These are phyloP conservation scores for Shiraia bambusicola DNA, from an alignment of 2,329 filamentous ascomycete genomes.

Conservation along the genomic window DNA sequence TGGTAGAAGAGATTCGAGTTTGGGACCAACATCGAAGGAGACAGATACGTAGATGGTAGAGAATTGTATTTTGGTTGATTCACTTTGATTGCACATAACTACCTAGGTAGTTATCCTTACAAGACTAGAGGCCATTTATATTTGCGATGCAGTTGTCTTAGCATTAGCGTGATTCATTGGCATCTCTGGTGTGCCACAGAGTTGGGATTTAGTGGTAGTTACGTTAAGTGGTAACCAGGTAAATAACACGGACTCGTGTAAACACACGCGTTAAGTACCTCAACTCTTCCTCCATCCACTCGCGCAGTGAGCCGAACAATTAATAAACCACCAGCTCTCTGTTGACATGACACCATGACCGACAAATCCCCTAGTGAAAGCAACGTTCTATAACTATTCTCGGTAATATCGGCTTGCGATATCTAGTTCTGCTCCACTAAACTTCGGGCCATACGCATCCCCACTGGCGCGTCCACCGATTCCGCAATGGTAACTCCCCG, in stretches of 20 bases:
- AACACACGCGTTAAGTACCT: constrained; percentile 1
- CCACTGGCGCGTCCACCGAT: background rate
- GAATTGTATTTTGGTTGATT: background rate
- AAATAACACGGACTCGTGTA: constrained; percentile 2
- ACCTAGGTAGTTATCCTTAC: too few relatives aligned
- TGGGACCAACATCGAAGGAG: constrained; percentile 9
- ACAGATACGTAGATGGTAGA: constrained; percentile 12
- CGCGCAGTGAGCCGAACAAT: background rate
- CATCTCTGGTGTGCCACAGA: background rate
- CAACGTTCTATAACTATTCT: background rate
- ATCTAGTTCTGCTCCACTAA: background rate
- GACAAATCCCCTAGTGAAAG: too few relatives aligned
- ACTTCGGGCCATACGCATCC: too few relatives aligned
- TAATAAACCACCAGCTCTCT: background rate
- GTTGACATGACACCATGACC: too few relatives aligned
- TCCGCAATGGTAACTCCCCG: constrained; percentile 63
- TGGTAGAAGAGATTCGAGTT: constrained; percentile 15
- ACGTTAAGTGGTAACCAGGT: too few relatives aligned
- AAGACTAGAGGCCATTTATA: too few relatives aligned
- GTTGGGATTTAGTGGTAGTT: background rate
- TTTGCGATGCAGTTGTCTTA: too few relatives aligned
- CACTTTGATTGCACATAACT: too few relatives aligned
- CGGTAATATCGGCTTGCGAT: background rate
- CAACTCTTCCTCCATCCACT: background rate
- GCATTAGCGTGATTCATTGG: too few relatives aligned